Percentiles rank a stretch among this genome's conserved stretches.
These are phyloP conservation scores for Rubroboletus satanas DNA, from an alignment of 768 basidiomycete genomes.

Conservation along the genomic window DNA sequence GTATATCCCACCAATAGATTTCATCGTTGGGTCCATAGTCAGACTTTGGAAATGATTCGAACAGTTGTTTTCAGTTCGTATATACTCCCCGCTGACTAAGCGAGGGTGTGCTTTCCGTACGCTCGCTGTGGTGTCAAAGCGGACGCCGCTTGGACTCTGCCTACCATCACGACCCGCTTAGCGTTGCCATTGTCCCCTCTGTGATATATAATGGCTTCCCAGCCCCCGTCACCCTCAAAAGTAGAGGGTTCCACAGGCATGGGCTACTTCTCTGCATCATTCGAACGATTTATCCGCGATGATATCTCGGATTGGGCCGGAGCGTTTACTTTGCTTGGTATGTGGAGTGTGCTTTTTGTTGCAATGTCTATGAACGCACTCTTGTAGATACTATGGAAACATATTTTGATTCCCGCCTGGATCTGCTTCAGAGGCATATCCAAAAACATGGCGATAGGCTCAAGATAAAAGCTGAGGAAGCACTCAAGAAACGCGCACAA, in stretches of 20 bases:
- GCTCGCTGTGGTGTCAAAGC: background rate
- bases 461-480: conserved; percentile 77
- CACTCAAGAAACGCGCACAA: conserved; percentile 57
- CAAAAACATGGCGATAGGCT: conserved; percentile 84
- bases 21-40: background rate
- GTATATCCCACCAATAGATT: conserved; percentile 25
- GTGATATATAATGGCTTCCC: conserved; percentile 31
- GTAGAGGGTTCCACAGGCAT: conserved; percentile 31
- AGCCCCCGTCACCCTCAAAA: conserved; percentile 38
- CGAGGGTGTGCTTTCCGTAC: background rate
- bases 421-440: conserved; percentile 76
- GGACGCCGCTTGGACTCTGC: conserved; percentile 4
- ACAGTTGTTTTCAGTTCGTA: background rate
- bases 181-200: conserved; percentile 14
- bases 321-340: conserved; percentile 84
- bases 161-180: background rate
- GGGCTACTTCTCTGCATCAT: conserved; percentile 63
- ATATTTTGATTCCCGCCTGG: conserved; percentile 88
- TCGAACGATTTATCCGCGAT: conserved; percentile 73
- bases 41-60: background rate
- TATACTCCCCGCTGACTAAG: conserved; percentile 22
- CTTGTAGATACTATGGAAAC: conserved; percentile 85
- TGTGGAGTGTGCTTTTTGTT: conserved; percentile 17
- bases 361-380: background rate
- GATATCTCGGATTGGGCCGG: conserved; percentile 74